Evolutionary conservation across 1,284 basidiomycete species (phyloP), one percentile per base, ranked within the genome.

Genomic region (Fomitopsis schrenkii): DNA sequence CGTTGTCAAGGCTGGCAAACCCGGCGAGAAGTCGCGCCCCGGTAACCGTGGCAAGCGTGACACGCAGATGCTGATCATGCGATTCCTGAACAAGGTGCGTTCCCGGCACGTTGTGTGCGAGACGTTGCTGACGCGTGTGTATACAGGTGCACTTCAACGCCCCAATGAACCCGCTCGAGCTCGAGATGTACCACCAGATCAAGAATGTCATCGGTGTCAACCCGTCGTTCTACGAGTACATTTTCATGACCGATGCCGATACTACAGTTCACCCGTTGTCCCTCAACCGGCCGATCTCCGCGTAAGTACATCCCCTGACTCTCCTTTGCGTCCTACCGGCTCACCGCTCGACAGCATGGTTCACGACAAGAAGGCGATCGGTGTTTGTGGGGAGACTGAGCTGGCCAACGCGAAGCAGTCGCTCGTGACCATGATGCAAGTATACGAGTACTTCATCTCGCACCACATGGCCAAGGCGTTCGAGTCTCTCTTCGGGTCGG

Each of bases 131-230:
- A 44, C 14, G 22, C 30, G 2, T 14, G 36, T 41, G n/a, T 59
- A 22, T 53, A 3, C 70, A 96, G 83, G 97, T 98, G 38, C 97
- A 99, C 77, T 99, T 98, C 78, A 94, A 96, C 72, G 75, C 93
- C 19, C 91, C 95, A 0, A 99, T 99, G 97, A 95, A 91, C 71
- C 97, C 96, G 0, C 79, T 97, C 64, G 97, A 99, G 77, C 80
- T 99, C 57, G 97, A 99, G 79, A 94, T 99, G 75, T 98, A 96
- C 73, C 97, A 99, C 74, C 97, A 99, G 77, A 97, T 99, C 83
- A 94, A 97, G 84, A 98, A 99, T 72, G 95, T 99, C 59, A 98
- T 99, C 68, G 97, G 97, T 75, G 94, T 99, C 70, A 97, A 99
- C 75, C 97, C 96, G 9, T 90, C 94, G 0, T 98, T 98, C 79